Evolutionary conservation across 2,329 filamentous ascomycete genomes (phyloP).

Genomic region (Sordariomycetes sp.): DNA sequence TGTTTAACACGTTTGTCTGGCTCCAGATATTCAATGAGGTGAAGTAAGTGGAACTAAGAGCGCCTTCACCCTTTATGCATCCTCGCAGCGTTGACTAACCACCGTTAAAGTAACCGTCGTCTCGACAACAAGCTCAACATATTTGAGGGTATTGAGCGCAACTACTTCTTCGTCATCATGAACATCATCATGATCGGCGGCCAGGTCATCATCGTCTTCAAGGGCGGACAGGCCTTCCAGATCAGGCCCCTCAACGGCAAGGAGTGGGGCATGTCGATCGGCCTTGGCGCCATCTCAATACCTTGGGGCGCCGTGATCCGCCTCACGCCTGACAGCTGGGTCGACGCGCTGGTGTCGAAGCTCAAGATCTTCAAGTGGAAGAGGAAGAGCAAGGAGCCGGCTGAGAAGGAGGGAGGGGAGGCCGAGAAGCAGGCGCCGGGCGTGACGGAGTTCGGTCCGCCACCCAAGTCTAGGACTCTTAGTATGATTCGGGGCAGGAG

Average conservation of each 20-base stretch:
- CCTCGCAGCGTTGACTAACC: constrained; percentile 10
- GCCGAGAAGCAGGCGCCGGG: background rate
- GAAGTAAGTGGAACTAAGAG: constrained; percentile 25
- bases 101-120: constrained; percentile 48
- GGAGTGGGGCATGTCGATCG: constrained; percentile 75
- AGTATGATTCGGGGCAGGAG: background rate
- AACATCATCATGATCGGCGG: constrained; percentile 72
- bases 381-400: background rate
- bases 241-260: constrained; percentile 49
- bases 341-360: constrained; percentile 8
- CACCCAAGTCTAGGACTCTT: background rate
- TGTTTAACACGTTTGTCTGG: constrained; percentile 62
- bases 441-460: background rate
- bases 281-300: constrained; percentile 62
- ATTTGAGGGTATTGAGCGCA: constrained; percentile 66
- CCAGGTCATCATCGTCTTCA: constrained; percentile 73
- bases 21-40: constrained; percentile 70
- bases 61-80: background rate
- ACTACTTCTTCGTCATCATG: constrained; percentile 73
- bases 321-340: constrained; percentile 53
- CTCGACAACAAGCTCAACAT: constrained; percentile 84
- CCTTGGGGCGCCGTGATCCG: constrained; percentile 63
- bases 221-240: constrained; percentile 64
- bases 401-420: background rate
- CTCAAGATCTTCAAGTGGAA: constrained; percentile 2